A percentile compares a stretch with the other conserved stretches of the same genome.
Evolutionary conservation across 352 stramenopile species (phyloP).

Genomic region (Phytophthora brassicae): DNA sequence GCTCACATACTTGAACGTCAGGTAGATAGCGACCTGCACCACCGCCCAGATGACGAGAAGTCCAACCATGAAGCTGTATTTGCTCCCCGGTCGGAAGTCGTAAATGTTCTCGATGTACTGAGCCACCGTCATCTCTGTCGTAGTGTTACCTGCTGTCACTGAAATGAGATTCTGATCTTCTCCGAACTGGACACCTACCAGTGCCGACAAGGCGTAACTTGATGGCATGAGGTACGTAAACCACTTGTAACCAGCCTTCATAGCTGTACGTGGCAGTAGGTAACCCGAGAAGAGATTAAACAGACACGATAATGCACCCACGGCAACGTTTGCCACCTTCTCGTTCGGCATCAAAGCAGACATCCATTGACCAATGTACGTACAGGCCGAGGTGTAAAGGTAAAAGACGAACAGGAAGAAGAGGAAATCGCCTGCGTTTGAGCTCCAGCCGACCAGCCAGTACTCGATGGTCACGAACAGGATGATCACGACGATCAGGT

Average conservation of each 20-base stretch:
- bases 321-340: constrained; percentile 73
- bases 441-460: constrained; percentile 54
- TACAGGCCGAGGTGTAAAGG: constrained; percentile 61
- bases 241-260: constrained; percentile 59
- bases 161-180: constrained; percentile 30
- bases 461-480: constrained; percentile 62
- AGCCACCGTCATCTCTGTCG: constrained; percentile 26
- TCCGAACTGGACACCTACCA: constrained; percentile 40
- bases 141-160: constrained; percentile 3
- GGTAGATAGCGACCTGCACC: constrained; percentile 55
- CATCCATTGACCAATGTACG: constrained; percentile 73
- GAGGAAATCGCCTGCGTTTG: constrained; percentile 33
- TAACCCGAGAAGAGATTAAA: constrained; percentile 67
- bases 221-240: constrained; percentile 65
- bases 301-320: constrained; percentile 58
- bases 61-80: constrained; percentile 48
- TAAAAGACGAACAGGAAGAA: constrained; percentile 45
- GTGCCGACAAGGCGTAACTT: constrained; percentile 46
- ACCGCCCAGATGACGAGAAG: constrained; percentile 62
- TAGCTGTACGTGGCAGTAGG: constrained; percentile 43
- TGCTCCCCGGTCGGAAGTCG: constrained; percentile 47
- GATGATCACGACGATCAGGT: constrained; percentile 45
- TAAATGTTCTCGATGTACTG: constrained; percentile 42
- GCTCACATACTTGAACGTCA: constrained; percentile 71
- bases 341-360: constrained; percentile 62